Percentiles rank a stretch among this genome's conserved stretches.
These are phyloP conservation scores for Craterostigma plantagineum DNA, from an alignment of 257 asterid genomes.

Conservation along the genomic window DNA sequence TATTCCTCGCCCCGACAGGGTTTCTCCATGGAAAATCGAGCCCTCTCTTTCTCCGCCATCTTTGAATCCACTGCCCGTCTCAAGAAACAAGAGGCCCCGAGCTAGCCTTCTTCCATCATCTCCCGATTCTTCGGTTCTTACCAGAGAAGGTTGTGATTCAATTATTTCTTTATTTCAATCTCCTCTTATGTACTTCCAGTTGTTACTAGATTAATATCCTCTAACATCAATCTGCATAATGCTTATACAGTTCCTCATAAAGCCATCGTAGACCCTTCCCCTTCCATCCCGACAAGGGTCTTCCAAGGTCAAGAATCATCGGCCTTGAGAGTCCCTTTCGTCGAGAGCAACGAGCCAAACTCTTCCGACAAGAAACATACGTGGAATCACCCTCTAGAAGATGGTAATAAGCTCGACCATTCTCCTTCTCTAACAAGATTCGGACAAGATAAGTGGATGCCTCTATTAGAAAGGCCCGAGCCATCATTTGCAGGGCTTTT, in stretches of 20 bases:
- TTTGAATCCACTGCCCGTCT: conserved; percentile 58
- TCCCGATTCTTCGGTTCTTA: conserved; percentile 70
- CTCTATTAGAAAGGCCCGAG: conserved; percentile 52
- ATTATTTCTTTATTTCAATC: conserved; percentile 5
- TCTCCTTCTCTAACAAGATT: conserved; percentile 40
- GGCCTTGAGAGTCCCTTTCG: conserved; percentile 59
- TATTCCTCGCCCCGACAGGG: conserved; percentile 79
- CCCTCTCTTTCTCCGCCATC: conserved; percentile 84
- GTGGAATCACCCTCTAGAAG: conserved; percentile 43
- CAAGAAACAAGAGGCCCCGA: conserved; percentile 73
- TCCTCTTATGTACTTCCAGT: too few relatives aligned
- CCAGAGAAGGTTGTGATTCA: conserved; percentile 56
- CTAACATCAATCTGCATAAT: not conserved
- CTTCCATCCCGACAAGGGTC: conserved; percentile 54
- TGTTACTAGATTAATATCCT: too few relatives aligned
- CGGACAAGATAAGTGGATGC: conserved; percentile 43
- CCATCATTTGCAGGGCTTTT: conserved; percentile 57
- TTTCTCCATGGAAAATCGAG: conserved; percentile 93
- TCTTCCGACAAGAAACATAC: conserved; percentile 36
- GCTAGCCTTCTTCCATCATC: conserved; percentile 49
- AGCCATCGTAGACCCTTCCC: conserved; percentile 54
- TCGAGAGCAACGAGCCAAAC: conserved; percentile 47
- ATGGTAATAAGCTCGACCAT: conserved; percentile 29
- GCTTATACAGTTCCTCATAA: conserved; percentile 59
- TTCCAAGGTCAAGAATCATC: conserved; percentile 87